A percentile compares a stretch with the other conserved stretches of the same genome.
These are phyloP conservation scores for Aspergillus carlsbadensis DNA, from an alignment of 495 filamentous ascomycete species.

Conservation along the genomic window DNA sequence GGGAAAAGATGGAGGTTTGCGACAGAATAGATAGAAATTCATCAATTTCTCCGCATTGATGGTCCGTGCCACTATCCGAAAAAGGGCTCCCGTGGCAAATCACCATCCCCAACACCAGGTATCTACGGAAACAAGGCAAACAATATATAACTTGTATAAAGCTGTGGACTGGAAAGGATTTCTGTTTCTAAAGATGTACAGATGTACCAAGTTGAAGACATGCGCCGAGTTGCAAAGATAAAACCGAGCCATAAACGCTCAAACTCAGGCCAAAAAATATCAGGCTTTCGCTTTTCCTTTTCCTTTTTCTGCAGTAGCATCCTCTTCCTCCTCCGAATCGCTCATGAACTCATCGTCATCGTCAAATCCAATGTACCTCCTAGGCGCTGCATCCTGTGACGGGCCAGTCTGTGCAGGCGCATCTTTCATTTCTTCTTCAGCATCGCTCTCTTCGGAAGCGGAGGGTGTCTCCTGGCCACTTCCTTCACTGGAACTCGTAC, in stretches of 20 bases:
- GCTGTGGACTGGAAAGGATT: no score
- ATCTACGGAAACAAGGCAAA: background rate
- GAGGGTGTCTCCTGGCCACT: constrained; percentile 38
- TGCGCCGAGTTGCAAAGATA: background rate
- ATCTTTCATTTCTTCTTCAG: constrained; percentile 37
- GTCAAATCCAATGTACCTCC: constrained; percentile 79
- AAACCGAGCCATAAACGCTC: constrained; percentile 20
- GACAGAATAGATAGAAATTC: background rate
- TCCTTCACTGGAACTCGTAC: constrained; percentile 52
- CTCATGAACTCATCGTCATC: constrained; percentile 91
- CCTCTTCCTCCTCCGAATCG: constrained; percentile 59
- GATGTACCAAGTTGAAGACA: background rate
- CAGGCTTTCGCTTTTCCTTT: constrained; percentile 44
- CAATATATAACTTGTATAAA: background rate
- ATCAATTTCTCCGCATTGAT: constrained; percentile 14
- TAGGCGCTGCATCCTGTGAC: constrained; percentile 28
- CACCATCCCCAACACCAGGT: no score
- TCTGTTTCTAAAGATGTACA: no score
- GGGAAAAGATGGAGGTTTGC: constrained; percentile 20
- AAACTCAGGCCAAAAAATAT: background rate
- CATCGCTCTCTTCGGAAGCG: constrained; percentile 49
- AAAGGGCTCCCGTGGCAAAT: constrained; percentile 21
- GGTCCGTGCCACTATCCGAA: constrained; percentile 14
- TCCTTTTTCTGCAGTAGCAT: constrained; percentile 19
- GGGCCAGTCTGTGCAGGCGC: constrained; percentile 22